Evolutionary conservation across 1,139 yeast species (phyloP).

Genomic region (Magnusiomyces ingens): DNA sequence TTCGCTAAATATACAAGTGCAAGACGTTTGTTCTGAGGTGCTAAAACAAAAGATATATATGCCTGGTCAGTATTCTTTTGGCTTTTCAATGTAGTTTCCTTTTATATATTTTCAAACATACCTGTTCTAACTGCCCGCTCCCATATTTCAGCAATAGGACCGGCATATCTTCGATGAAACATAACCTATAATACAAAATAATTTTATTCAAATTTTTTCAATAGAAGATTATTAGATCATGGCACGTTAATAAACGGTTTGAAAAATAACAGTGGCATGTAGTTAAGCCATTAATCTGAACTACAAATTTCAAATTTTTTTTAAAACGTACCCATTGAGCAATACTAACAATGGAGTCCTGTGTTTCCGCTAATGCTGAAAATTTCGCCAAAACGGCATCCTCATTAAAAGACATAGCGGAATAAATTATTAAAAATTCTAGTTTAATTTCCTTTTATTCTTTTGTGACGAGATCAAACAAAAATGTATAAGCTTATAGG

Average conservation of each 20-base stretch:
- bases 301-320: not conserved
- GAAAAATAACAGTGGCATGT: too few relatives aligned
- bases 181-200: conserved; percentile 30
- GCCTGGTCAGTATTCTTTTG: conserved; percentile 13
- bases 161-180: conserved; percentile 65
- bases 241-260: too few relatives aligned
- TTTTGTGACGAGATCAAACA: too few relatives aligned
- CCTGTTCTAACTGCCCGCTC: conserved; percentile 37
- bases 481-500: not conserved
- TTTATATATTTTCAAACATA: conserved; percentile 12
- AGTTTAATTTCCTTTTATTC: not conserved
- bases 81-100: not conserved
- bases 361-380: conserved; percentile 61
- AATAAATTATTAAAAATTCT: not conserved
- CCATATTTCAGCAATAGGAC: conserved; percentile 60
- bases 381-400: conserved; percentile 52
- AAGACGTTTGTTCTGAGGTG: conserved; percentile 45
- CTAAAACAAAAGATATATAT: conserved; percentile 15
- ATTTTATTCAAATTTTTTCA: not conserved
- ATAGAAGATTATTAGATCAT: not conserved
- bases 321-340: conserved; percentile 65
- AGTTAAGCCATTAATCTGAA: too few relatives aligned
- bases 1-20: conserved; percentile 67
- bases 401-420: conserved; percentile 53
- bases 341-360: conserved; percentile 65